Evolutionary conservation across 306 rosid species (phyloP).

Genomic region (Sicyos edulis): DNA sequence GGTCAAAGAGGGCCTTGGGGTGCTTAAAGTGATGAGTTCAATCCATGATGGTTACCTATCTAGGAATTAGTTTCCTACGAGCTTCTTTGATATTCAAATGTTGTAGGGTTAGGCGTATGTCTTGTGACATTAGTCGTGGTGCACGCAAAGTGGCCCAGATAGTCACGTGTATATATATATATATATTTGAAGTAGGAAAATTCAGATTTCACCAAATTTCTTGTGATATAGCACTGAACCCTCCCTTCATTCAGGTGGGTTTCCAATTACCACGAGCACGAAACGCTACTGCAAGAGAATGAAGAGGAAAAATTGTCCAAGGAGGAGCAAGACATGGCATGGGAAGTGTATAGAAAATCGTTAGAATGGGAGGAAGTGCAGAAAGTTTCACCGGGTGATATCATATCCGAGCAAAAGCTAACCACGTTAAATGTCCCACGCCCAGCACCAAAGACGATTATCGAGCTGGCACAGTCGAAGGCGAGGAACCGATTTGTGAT

Average conservation of each 20-base stretch:
- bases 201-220: background rate
- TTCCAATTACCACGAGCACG: conserved; percentile 79
- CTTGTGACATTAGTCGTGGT: no score
- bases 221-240: background rate
- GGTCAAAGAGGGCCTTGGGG: no score
- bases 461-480: conserved; percentile 26
- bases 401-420: conserved; percentile 39
- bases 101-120: no score
- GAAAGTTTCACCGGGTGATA: conserved; percentile 48
- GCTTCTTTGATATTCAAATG: no score
- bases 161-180: no score
- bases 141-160: no score
- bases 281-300: conserved; percentile 81
- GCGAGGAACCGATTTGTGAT: conserved; percentile 32
- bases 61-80: no score
- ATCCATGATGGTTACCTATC: no score
- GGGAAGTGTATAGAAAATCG: conserved; percentile 75
- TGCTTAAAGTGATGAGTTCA: no score
- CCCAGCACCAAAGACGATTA: conserved; percentile 27
- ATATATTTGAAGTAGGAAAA: background rate
- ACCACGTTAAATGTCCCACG: conserved; percentile 24
- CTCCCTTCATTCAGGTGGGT: conserved; percentile 55
- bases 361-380: conserved; percentile 92
- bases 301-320: conserved; percentile 90
- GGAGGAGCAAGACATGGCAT: conserved; percentile 97